A percentile compares a stretch with the other conserved stretches of the same genome.
These are phyloP conservation scores for Fragilaria radians DNA, from an alignment of 108 stramenopile genomes.

Conservation along the genomic window DNA sequence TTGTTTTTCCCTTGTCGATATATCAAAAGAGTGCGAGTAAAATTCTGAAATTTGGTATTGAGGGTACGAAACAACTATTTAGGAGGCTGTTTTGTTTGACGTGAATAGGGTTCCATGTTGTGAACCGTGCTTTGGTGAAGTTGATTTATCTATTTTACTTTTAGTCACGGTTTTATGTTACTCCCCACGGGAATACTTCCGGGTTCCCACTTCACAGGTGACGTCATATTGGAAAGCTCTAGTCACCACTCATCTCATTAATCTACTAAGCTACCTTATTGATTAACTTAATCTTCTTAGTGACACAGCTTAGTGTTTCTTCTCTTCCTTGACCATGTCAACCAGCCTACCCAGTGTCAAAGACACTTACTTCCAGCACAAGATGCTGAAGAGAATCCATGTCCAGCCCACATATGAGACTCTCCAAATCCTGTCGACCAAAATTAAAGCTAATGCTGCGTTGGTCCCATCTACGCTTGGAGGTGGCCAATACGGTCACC, in stretches of 20 bases:
- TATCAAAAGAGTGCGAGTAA: no score
- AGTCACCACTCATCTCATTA: constrained; percentile 1
- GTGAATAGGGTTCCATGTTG: no score
- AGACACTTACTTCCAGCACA: constrained; percentile 1
- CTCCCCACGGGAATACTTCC: background rate
- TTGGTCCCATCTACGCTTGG: constrained; percentile 18
- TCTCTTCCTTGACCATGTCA: background rate
- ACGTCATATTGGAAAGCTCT: background rate
- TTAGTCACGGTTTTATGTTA: no score
- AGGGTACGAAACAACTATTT: no score
- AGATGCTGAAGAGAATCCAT: background rate
- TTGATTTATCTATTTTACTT: no score
- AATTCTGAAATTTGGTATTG: no score
- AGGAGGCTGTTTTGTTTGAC: no score
- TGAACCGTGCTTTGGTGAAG: no score
- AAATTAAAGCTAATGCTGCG: constrained; percentile 18
- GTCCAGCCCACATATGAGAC: constrained; percentile 1
- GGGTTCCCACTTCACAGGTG: background rate
- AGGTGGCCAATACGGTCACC: constrained; percentile 16
- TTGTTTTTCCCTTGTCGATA: no score
- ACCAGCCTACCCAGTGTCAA: background rate
- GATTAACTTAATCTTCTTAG: background rate
- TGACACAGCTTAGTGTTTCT: background rate
- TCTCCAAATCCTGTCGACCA: background rate
- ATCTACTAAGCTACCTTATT: constrained; percentile 1